Evolutionary conservation across 148 eudicot genomes (phyloP), one percentile per base, ranked within the genome.

Genomic region (Rhododendron ovatum): DNA sequence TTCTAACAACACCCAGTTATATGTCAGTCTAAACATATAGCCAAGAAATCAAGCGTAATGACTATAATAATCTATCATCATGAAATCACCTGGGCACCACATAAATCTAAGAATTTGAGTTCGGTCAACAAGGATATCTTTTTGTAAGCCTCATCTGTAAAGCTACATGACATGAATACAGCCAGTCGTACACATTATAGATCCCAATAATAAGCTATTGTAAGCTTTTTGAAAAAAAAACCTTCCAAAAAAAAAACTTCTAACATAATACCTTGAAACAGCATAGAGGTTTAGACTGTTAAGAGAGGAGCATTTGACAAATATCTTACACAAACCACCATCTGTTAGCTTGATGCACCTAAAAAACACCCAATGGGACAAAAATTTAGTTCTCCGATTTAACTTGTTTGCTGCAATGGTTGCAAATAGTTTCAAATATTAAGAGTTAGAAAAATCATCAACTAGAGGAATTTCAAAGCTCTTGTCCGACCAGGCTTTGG

Each of bases 281-380:
- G 99, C 98, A 84, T 96, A 96, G 83, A 96, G 91, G 89, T 96
- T 96, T 84, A 96, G 92, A 90, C 90, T 92, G 67, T 81, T 89
- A 83, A 96, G 98, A 55, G 91, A 88, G 82, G 93, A 88, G 88
- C 98, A 94, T 30, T 92, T 92, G 86, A 86, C 84, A 88, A 96
- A 69, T 90, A 96, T 90, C 89, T 86, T 91, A 86, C 88, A 89
- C 91, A 96, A 91, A 85, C 99, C 99, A 80, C 50, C 75, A 87
- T 96, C 99, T 71, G 92, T 95, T 84, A 95, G 82, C 89, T 92
- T 96, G 93, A 95, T 69, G 88, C 99, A 96, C 95, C 98, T 96
- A 83, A 18, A 33, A 90, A 53, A 89, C 77, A 88, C n/a, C 78
- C 75, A 67, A 80, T 35, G 9, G 13, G 33, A 22, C 35, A 65